Percentiles rank a stretch among this genome's conserved stretches.
Evolutionary conservation across 2,329 filamentous ascomycete genomes (phyloP).

Genomic region (Aspergillus eucalypticola): DNA sequence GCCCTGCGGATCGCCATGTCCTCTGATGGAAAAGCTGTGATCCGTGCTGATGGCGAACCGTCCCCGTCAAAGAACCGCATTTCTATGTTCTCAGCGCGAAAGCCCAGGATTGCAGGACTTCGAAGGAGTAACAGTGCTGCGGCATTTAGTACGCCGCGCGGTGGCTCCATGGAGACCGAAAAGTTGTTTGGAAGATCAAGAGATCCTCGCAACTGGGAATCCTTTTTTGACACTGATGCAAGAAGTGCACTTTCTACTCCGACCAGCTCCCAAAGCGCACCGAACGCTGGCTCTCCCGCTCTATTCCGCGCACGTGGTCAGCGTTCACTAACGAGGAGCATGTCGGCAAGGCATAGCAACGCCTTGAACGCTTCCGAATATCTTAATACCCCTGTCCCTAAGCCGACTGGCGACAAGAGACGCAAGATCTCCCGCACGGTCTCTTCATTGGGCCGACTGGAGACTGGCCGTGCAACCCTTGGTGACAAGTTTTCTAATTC

Average conservation of each 20-base stretch:
- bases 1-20: conserved; percentile 78
- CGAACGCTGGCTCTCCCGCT: conserved; percentile 70
- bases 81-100: conserved; percentile 50
- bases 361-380: conserved; percentile 38
- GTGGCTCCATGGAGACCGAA: conserved; percentile 50
- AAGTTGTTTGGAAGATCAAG: conserved; percentile 73
- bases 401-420: conserved; percentile 54
- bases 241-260: conserved; percentile 78
- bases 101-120: conserved; percentile 55
- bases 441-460: conserved; percentile 65
- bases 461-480: conserved; percentile 43
- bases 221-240: conserved; percentile 78
- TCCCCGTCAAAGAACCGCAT: conserved; percentile 61
- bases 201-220: conserved; percentile 88
- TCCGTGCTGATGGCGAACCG: conserved; percentile 70
- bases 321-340: conserved; percentile 49
- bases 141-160: conserved; percentile 57
- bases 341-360: conserved; percentile 58
- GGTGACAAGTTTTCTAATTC: conserved; percentile 41
- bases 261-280: conserved; percentile 71
- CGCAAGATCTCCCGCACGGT: conserved; percentile 61
- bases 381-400: conserved; percentile 53
- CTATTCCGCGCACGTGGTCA: conserved; percentile 72
- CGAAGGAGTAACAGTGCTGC: conserved; percentile 72
- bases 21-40: conserved; percentile 85